Base-by-base conservation (phyloP, 208 protist species). In the Plasmodiophora brassicae region DNA sequence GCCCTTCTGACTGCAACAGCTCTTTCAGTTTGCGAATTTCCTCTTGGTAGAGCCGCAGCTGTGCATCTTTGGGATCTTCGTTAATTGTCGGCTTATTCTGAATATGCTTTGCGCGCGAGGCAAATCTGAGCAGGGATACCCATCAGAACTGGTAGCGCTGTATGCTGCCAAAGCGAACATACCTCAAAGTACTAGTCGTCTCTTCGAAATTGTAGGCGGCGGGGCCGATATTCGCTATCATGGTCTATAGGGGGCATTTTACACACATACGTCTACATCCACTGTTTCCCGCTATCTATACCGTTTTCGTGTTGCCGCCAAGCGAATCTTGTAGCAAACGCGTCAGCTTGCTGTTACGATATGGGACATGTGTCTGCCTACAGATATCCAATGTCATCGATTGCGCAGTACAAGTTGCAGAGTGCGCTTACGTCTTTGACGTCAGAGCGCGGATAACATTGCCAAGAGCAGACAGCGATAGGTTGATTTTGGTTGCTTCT, bases 71-170 rank as follows among this genome's bases (percentile, higher is more conserved):
- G 0, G 94, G 94, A 89, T 95, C 93, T 85, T 94, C 93, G 85
- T 96, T 96, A 85, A 96, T 92, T 84, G 89, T 92, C 28, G 94
- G 94, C 86, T 93, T 95, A 91, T 96, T 96, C 87, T 95, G 94
- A 87, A 95, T 95, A 78, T 94, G 88, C 89, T 95, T 95, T 25
- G 94, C 94, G 36, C 93, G 78, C 50, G 93, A 93, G 0, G 93
- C 94, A 38, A 78, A 88, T 38, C 85, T 88, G 8, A 85, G 10
- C n/a, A n/a, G 50, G 35, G 43, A 71, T 50, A 45, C 20, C 28
- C 84, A 28, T 50, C 84, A 50, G 25, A 14, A 53, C n/a, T 36
- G 45, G 25, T 71, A 60, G 28, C 25, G 10, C 46, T 5, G 10
- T 39, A 53, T 86, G 5, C 10, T 86, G 14, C 65, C 5, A 32